phyloP scores from a whole-genome alignment of 192 early-diverging fungal species.

The Chytriomyces hyalinus region DNA sequence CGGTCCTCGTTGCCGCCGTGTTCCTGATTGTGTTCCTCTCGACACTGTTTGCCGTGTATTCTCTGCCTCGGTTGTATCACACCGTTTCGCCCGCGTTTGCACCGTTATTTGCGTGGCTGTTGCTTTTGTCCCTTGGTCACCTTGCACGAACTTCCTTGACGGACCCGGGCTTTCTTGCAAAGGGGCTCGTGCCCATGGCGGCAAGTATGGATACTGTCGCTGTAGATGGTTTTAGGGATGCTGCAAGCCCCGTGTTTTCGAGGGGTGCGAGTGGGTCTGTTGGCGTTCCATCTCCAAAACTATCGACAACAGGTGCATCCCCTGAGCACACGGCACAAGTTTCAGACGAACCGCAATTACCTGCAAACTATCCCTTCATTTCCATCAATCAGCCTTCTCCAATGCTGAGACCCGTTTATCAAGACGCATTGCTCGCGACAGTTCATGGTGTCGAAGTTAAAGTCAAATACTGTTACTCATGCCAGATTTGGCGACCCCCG shows the following conservation, averaged over 20 bases:
- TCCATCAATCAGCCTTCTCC: neutral
- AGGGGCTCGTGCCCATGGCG: slow-evolving; percentile 1
- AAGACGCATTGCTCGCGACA: slow-evolving; percentile 44
- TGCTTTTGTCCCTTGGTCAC: slow-evolving; percentile 33
- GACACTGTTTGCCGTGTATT: slow-evolving; percentile 30
- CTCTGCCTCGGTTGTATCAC: slow-evolving; percentile 30
- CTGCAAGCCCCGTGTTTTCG: neutral
- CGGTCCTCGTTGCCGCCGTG: slow-evolving; percentile 38
- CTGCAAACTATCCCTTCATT: slow-evolving; percentile 26
- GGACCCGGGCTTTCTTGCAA: slow-evolving; percentile 48
- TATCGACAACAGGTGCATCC: no score
- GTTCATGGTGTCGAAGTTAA: slow-evolving; percentile 67
- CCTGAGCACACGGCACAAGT: no score
- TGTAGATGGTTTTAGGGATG: neutral
- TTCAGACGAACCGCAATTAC: slow-evolving; percentile 5
- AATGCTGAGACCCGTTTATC: slow-evolving; percentile 18
- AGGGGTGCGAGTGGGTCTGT: slow-evolving; percentile 7
- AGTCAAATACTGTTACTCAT: slow-evolving; percentile 91
- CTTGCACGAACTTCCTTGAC: slow-evolving; percentile 45
- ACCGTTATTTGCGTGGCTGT: slow-evolving; percentile 45
- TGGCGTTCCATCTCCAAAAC: no score
- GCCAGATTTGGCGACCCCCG: slow-evolving; percentile 85
- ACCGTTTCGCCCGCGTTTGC: slow-evolving; percentile 14
- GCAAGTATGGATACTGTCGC: neutral
- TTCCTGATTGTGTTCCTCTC: slow-evolving; percentile 38